Evolutionary conservation across 805 yeast genomes (phyloP).

Genomic region (Yamadazyma olivae): DNA sequence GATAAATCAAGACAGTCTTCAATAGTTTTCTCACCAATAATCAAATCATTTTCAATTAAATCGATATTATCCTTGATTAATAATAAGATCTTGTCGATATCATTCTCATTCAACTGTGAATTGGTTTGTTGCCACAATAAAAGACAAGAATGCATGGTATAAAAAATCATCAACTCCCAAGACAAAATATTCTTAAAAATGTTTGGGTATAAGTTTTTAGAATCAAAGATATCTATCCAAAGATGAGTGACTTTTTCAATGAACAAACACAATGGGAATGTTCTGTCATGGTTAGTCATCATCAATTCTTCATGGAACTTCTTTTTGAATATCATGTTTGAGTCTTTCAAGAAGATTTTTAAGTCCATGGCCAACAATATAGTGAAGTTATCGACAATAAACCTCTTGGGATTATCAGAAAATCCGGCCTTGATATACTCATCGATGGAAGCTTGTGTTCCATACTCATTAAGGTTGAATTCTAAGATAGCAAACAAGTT

Average conservation of each 20-base stretch:
- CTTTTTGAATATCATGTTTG: constrained; percentile 61
- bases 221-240: constrained; percentile 34
- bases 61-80: constrained; percentile 36
- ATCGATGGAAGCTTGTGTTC: constrained; percentile 39
- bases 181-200: constrained; percentile 41
- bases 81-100: constrained; percentile 48
- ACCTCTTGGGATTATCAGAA: constrained; percentile 40
- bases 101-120: constrained; percentile 46
- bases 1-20: constrained; percentile 48
- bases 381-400: constrained; percentile 43
- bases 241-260: constrained; percentile 31
- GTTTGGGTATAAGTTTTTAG: constrained; percentile 27
- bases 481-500: constrained; percentile 39
- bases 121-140: constrained; percentile 64
- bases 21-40: constrained; percentile 19
- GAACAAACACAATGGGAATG: constrained; percentile 49
- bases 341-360: constrained; percentile 50
- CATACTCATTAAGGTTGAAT: constrained; percentile 39
- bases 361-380: constrained; percentile 53
- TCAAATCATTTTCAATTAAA: constrained; percentile 21
- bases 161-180: constrained; percentile 55
- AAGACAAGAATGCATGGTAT: constrained; percentile 55
- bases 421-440: constrained; percentile 48
- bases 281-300: constrained; percentile 50
- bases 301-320: constrained; percentile 61